Evolutionary conservation across 2,329 filamentous ascomycete genomes (phyloP).

Genomic region (Hyphodiscus sp.): DNA sequence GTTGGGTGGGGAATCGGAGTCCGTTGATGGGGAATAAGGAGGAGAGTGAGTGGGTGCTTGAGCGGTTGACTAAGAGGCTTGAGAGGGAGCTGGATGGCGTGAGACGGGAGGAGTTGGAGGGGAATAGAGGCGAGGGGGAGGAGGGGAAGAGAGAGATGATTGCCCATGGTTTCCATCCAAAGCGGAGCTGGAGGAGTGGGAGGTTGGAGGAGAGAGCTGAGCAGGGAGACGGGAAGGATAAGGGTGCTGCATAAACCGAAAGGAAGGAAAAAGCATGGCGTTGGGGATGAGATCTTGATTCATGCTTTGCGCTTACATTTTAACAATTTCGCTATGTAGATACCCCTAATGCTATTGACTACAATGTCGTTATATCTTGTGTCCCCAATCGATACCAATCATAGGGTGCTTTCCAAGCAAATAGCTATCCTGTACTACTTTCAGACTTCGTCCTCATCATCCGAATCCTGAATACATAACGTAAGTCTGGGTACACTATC

Average conservation of each 20-base stretch:
- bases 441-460: constrained; percentile 31
- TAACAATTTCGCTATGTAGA: not conserved
- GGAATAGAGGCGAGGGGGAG: not conserved
- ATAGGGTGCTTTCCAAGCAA: not conserved
- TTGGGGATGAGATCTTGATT: not conserved
- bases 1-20: constrained; percentile 64
- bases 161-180: not conserved
- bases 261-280: not conserved
- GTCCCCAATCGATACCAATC: not conserved
- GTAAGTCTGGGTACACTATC: constrained; percentile 35
- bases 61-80: constrained; percentile 53
- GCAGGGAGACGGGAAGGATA: not conserved
- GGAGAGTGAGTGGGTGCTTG: constrained; percentile 68
- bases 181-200: not conserved
- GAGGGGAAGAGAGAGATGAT: not conserved
- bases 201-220: too few species aligned
- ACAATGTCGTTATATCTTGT: not conserved
- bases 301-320: not conserved
- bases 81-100: constrained; percentile 30
- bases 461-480: constrained; percentile 38
- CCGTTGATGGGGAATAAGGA: constrained; percentile 63
- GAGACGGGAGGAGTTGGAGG: constrained; percentile 19
- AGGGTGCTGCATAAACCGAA: not conserved
- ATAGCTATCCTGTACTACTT: not conserved
- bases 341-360: not conserved